Evolutionary conservation across 345 rosid genomes (phyloP), one percentile per base, ranked within the genome.

Genomic region (Gossypium herbaceum): DNA sequence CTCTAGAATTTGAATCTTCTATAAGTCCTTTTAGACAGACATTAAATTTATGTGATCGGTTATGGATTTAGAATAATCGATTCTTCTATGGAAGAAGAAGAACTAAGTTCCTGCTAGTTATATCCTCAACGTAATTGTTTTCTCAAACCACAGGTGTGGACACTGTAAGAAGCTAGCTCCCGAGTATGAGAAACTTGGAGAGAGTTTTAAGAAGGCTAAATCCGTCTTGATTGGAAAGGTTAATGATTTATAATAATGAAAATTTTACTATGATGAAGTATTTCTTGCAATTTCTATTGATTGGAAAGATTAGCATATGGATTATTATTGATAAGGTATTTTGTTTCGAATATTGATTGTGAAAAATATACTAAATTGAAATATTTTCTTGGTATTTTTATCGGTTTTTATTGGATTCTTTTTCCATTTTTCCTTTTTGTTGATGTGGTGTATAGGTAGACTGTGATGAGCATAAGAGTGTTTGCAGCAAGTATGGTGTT

Each of bases 141-240:
- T 60, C 56, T 52, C 20, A 17, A 47, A 34, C 69, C 34, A 60
- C 82, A 92, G 99, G 99, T 95, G 99, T 82, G 99, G 99, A 0
- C 99, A 95, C 84, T 95, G 99, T 85, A 91, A 95, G 86, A 95
- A 95, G 89, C 92, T 95, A 43, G 99, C 97, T 82, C 98, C 99
- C 1, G 99, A 95, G 73, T 95, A 88, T 50, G 99, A 95, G 83
- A 91, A 88, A 84, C 96, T 95, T 20, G 98, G 93, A 5, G 75
- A 91, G 52, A 93, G 94, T 86, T 93, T 93, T 82, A 91, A 87
- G 88, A 95, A 91, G 78, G 89, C 97, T 4, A 90, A 91, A 73
- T 88, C 97, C 58, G 80, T 93, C 64, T 79, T 95, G 87, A 95
- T 95, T 68, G 99, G 93, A 73, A 95, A 95, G 97, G 98, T 91